Base-by-base conservation (phyloP, 805 yeast genomes). In the Ogataea polymorpha region DNA sequence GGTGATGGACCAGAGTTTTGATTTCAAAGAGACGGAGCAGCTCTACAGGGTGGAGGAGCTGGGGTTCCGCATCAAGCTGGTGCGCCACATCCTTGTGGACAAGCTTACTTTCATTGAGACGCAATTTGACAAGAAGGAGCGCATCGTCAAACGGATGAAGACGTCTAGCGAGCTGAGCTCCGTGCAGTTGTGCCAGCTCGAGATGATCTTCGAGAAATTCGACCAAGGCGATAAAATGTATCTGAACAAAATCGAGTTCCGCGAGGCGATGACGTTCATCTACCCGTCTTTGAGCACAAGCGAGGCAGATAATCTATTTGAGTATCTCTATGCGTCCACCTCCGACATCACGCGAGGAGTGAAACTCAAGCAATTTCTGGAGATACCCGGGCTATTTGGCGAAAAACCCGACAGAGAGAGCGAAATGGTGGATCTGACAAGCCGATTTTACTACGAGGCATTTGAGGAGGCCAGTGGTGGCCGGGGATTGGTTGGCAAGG, bases 161-260 rank as follows among this genome's bases (percentile, higher is more conserved):
- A 33, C 41, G 6, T 36, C 18, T 3, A 14, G 17, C 2, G 45
- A 38, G 4, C 29, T 45, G 4, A 20, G 40, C 17, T 41, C 41
- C 21, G 32, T 51, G 27, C 41, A 44, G 14, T 24, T 66, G 15
- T 71, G 65, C 32, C 74, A 71, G 39, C 69, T 69, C 48, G 74
- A 70, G 45, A 51, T 67, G 4, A 65, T 71, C 12, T 74, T 75
- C 45, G 53, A 71, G 9, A 66, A 64, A 42, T 68, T 68, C 42
- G 65, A 61, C 42, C 58, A 53, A 23, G 62, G 65, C 1, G 58
- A 58, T 33, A 66, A 66, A 41, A 62, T 64, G 27, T 56, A 62
- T 25, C 54, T 74, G 39, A 60, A 62, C 24, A 67, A 67, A 40
- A 35, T 45, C 9, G 79, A 74, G 51, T 75, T 74, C 44, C 55